Percentiles rank a stretch among this genome's conserved stretches.
phyloP scores from a whole-genome alignment of 352 stramenopile species.

The Globisporangium yorkense region DNA sequence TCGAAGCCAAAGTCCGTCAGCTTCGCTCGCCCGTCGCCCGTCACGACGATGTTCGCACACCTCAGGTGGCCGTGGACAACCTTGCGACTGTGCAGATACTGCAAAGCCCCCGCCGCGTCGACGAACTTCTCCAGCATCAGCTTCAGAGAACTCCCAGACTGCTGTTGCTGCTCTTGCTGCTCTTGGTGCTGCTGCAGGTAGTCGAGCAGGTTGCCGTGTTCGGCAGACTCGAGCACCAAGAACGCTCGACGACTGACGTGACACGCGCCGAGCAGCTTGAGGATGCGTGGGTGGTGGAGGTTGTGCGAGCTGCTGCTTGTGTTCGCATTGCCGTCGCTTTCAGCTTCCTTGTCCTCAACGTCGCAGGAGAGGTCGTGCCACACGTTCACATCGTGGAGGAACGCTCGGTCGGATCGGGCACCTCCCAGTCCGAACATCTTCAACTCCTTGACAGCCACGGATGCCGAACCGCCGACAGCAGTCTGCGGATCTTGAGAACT shows the following conservation, averaged over 20 bases:
- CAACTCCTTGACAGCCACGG: background rate
- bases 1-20: constrained; percentile 8
- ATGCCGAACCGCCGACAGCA: background rate
- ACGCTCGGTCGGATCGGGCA: background rate
- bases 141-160: background rate
- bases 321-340: background rate
- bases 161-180: background rate
- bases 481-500: background rate
- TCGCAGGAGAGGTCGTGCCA: constrained; percentile 1
- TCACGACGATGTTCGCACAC: constrained; percentile 6
- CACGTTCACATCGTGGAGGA: constrained; percentile 1
- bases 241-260: constrained; percentile 5
- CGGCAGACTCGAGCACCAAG: background rate
- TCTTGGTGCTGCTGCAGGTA: background rate
- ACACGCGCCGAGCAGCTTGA: constrained; percentile 5
- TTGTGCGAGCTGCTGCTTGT: background rate
- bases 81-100: constrained; percentile 4
- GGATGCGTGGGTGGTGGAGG: background rate
- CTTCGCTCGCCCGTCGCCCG: constrained; percentile 2
- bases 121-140: constrained; percentile 1
- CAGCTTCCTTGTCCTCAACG: background rate
- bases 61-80: constrained; percentile 6
- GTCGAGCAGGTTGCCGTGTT: constrained; percentile 3
- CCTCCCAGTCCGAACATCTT: constrained; percentile 1
- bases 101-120: background rate